phyloP scores from a whole-genome alignment of 768 basidiomycete species.

The Boletus sp. region DNA sequence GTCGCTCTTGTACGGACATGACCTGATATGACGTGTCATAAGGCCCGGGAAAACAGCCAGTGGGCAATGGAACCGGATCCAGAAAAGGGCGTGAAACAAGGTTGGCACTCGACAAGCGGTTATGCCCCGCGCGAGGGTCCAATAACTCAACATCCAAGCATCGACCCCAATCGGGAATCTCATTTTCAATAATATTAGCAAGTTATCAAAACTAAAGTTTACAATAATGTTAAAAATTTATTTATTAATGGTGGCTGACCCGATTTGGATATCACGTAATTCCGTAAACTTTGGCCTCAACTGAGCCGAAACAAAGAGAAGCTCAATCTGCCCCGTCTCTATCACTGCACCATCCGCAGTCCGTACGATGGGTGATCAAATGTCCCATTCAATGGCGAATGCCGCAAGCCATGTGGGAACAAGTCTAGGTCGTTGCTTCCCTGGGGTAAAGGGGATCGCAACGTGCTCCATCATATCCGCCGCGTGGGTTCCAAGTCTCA shows the following conservation, averaged over 20 bases:
- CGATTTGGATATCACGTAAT: neutral
- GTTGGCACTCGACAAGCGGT: neutral
- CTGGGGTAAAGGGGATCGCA: neutral
- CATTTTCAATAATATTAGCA: neutral
- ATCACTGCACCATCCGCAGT: too few species aligned
- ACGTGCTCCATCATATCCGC: neutral
- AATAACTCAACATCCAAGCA: neutral
- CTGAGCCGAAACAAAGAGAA: neutral
- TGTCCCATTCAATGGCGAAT: neutral
- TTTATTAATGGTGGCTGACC: neutral
- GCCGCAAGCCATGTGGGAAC: neutral
- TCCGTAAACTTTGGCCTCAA: neutral
- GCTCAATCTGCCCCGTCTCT: too few species aligned
- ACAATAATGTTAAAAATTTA: neutral
- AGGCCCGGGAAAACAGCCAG: neutral
- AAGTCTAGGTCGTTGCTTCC: neutral
- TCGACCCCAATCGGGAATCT: neutral
- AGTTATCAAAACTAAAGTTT: too few species aligned
- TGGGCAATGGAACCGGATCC: neutral
- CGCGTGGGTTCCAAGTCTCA: neutral
- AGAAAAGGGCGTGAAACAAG: neutral
- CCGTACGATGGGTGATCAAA: neutral
- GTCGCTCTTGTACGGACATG: neutral
- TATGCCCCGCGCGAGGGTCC: neutral
- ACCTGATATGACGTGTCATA: conserved; percentile 5